phyloP scores from a whole-genome alignment of 306 rosid genomes.

The Alnus rubra region DNA sequence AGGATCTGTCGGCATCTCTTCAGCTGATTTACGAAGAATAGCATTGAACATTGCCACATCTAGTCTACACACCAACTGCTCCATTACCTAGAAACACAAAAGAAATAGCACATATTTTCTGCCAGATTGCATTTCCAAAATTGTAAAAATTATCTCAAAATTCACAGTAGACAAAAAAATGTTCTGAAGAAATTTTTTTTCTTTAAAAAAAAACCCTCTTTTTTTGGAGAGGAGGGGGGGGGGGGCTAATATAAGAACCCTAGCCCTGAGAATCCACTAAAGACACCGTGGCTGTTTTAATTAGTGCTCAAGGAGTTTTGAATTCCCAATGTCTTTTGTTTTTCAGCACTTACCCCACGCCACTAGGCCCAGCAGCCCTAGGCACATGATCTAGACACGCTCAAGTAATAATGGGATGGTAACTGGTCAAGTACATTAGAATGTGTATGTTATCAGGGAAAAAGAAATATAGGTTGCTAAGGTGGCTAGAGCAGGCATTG shows the following conservation, averaged over 20 bases:
- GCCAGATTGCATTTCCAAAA: constrained; percentile 18
- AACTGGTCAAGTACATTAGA: neutral
- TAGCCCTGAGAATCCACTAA: too few relatives aligned
- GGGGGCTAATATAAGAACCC: too few relatives aligned
- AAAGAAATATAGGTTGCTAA: neutral
- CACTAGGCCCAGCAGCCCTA: neutral
- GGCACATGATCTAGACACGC: neutral
- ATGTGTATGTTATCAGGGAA: neutral
- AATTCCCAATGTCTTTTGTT: too few relatives aligned
- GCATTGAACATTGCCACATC: constrained; percentile 97
- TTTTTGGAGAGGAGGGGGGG: neutral
- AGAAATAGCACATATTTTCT: constrained; percentile 21
- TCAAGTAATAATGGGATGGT: neutral
- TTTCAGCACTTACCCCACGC: too few relatives aligned
- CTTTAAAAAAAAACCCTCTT: too few relatives aligned
- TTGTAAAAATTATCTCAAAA: constrained; percentile 11
- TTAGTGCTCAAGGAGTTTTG: too few relatives aligned
- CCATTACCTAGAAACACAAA: constrained; percentile 67
- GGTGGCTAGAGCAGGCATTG: neutral
- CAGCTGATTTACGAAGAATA: constrained; percentile 84
- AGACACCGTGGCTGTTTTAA: too few relatives aligned
- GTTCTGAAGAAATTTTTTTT: neutral
- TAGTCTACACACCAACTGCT: constrained; percentile 72
- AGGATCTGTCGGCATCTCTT: constrained; percentile 95
- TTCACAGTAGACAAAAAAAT: constrained; percentile 14